Evolutionary conservation across 1,284 basidiomycete species (phyloP), one percentile per base, ranked within the genome.

Genomic region (Ceratobasidium sp.): DNA sequence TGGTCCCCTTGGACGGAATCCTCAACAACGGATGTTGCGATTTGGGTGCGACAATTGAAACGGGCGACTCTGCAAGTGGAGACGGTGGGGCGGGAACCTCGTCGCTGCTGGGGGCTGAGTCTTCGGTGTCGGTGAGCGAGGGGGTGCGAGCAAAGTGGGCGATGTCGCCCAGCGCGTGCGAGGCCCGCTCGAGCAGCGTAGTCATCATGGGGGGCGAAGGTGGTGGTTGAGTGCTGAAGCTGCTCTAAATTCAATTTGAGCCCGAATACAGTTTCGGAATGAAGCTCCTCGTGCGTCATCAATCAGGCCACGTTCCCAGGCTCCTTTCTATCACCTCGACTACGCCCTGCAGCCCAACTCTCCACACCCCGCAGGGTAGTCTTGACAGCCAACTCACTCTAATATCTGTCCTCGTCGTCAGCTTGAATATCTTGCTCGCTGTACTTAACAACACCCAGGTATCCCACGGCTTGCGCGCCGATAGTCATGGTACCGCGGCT

Each of bases 91-190:
- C 71, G 22, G 64, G 51, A 22, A 78, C 51, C 53, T 76, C 76
- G 0, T 78, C 75, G 36, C 64, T n/a, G n/a, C n/a, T 57, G 14
- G 66, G 50, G 48, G 75, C 69, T 14, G 81, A 80, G 36, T 79
- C 76, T 48, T 79, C 80, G 1, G 83, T 83, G 67, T 79, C 79
- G 0, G 79, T 80, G 78, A 80, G 83, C 29, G 80, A 84, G 33
- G 80, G 83, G 0, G 81, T 82, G 7, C 79, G 57, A n/a, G 54
- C 33, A 44, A 69, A 47, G 45, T 69, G 64, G 22, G 31, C 24
- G 27, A 59, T 24, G 17, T 66, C 64, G 64, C 50, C 53, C 33
- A 69, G 36, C 22, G 27, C 36, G n/a, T 62, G 41, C 36, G 36
- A 33, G n/a, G 59, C 59, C 8, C 54, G 53, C 41, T 69, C 66